These are phyloP conservation scores for Pseudocercospora musae DNA, from an alignment of 2,329 filamentous ascomycete species.

Conservation along the genomic window DNA sequence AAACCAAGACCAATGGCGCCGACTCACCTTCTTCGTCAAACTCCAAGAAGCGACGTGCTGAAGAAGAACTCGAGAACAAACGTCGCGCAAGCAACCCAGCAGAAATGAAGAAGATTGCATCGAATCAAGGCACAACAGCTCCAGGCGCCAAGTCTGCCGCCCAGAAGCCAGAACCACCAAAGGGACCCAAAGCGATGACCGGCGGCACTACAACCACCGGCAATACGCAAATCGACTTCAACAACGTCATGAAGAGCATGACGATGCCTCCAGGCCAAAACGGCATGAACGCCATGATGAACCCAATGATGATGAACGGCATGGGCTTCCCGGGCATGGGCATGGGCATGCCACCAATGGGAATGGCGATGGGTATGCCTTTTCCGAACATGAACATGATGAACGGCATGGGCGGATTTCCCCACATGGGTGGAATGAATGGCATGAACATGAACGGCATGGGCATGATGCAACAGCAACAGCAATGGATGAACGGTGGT, in stretches of 20 bases:
- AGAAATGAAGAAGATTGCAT: slow-evolving; percentile 40
- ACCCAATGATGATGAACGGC: slow-evolving; percentile 31
- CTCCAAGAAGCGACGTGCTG: slow-evolving; percentile 78
- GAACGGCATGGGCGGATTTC: slow-evolving; percentile 35
- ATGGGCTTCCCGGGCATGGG: no score
- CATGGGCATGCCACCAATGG: slow-evolving; percentile 14
- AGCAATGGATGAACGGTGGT: slow-evolving; percentile 33
- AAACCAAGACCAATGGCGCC: slow-evolving; percentile 32
- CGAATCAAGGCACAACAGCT: slow-evolving; percentile 36
- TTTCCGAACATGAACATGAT: slow-evolving; percentile 36
- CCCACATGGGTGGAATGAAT: slow-evolving; percentile 31
- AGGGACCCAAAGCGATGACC: slow-evolving; percentile 27
- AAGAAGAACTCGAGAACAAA: slow-evolving; percentile 57
- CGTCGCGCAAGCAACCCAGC: slow-evolving; percentile 45
- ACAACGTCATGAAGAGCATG: slow-evolving; percentile 46
- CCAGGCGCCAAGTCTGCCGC: slow-evolving; percentile 36
- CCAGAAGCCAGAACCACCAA: slow-evolving; percentile 22
- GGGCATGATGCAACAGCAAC: slow-evolving; percentile 29
- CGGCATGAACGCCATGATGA: slow-evolving; percentile 31
- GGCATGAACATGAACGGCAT: slow-evolving; percentile 33
- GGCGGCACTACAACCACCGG: slow-evolving; percentile 27
- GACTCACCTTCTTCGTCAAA: slow-evolving; percentile 36
- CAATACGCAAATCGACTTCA: slow-evolving; percentile 39
- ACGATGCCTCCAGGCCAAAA: slow-evolving; percentile 29
- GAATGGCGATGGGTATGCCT: slow-evolving; percentile 4